Conservation (phyloP, 108 stramenopile species). For the Poteriospumella lacustris region DNA sequence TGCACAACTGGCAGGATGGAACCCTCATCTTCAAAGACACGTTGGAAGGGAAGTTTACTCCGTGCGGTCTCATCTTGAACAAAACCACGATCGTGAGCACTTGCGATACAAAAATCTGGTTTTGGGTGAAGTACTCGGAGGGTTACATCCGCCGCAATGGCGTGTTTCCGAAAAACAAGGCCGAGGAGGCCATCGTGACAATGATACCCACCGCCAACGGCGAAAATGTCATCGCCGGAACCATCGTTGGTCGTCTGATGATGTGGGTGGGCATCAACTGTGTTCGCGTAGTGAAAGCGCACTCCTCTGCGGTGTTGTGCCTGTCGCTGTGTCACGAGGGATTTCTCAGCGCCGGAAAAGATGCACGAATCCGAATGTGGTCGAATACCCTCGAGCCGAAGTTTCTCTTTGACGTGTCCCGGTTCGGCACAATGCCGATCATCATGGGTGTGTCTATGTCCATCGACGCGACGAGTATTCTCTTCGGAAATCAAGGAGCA, state of each 20-base stretch:
- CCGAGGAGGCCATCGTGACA: no score
- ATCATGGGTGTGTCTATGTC: not conserved
- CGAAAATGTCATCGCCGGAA: slow-evolving; percentile 46
- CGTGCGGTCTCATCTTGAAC: no score
- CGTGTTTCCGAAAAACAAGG: no score
- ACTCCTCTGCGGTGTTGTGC: slow-evolving; percentile 56
- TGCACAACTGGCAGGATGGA: slow-evolving; percentile 59
- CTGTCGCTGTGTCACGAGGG: not conserved
- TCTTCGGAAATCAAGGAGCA: not conserved
- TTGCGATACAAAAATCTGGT: slow-evolving; percentile 28
- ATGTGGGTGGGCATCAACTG: slow-evolving; percentile 66
- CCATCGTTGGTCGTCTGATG: slow-evolving; percentile 57
- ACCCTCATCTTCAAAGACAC: slow-evolving; percentile 41
- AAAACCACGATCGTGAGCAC: slow-evolving; percentile 26
- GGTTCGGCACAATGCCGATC: not conserved
- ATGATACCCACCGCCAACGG: no score
- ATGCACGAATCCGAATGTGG: not conserved
- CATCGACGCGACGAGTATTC: not conserved
- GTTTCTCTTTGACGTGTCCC: not conserved
- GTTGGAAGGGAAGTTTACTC: no score
- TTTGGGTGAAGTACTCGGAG: no score
- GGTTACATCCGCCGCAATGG: no score
- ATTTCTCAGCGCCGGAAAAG: not conserved
- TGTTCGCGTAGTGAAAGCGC: slow-evolving; percentile 52
- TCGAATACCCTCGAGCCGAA: not conserved